phyloP scores from a whole-genome alignment of 2,329 filamentous ascomycete species.

The Alternaria triticina region DNA sequence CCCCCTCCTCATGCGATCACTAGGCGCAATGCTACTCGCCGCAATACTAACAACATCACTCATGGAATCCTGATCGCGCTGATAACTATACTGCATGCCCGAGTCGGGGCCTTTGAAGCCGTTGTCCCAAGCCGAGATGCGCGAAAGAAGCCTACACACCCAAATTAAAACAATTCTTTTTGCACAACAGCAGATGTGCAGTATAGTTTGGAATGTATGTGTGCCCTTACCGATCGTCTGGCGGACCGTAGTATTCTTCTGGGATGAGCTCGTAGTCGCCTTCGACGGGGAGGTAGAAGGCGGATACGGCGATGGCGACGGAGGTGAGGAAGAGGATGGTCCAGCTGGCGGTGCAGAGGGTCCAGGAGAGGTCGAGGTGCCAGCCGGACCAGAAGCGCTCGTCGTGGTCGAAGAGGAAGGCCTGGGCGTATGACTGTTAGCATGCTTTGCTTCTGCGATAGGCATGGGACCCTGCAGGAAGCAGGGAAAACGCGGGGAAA shows the following conservation, averaged over 20 bases:
- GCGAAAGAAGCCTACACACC: constrained; percentile 37
- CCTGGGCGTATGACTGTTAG: constrained; percentile 56
- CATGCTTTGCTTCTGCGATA: background rate
- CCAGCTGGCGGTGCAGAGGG: constrained; percentile 69
- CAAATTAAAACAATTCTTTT: constrained; percentile 26
- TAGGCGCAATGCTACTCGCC: constrained; percentile 10
- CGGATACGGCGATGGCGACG: constrained; percentile 68
- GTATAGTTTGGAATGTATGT: background rate
- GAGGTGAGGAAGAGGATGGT: constrained; percentile 60
- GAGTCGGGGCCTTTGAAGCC: constrained; percentile 34
- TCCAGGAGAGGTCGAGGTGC: constrained; percentile 79
- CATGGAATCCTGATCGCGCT: constrained; percentile 28
- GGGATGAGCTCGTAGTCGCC: constrained; percentile 84
- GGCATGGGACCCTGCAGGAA: background rate
- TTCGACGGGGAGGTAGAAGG: constrained; percentile 75
- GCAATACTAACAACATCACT: constrained; percentile 22
- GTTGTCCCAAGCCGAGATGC: constrained; percentile 45
- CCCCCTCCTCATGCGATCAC: constrained; percentile 9
- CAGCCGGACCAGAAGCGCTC: constrained; percentile 84
- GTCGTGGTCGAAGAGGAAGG: constrained; percentile 83
- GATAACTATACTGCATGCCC: constrained; percentile 25
- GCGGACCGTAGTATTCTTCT: constrained; percentile 32
- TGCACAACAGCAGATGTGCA: constrained; percentile 3
- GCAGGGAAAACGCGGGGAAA: background rate
- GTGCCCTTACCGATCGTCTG: constrained; percentile 43